Base-by-base conservation (phyloP, 805 yeast species). In the Yarrowia sp. region DNA sequence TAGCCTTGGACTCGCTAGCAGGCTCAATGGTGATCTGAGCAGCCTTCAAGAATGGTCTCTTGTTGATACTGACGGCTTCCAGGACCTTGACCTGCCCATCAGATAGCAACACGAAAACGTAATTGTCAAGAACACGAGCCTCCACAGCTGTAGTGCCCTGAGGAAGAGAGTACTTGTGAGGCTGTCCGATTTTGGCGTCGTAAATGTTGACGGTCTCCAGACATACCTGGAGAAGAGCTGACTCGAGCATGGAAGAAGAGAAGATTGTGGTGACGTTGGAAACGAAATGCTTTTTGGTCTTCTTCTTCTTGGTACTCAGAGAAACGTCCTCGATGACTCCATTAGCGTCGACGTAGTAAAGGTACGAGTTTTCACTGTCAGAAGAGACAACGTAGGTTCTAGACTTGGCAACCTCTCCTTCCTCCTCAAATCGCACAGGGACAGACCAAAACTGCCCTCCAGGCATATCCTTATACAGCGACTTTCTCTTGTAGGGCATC, bases 151-250 rank as follows among this genome's bases (percentile, higher is more conserved):
- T 38, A 7, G 55, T 61, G 2, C 66, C 66, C 24, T 42, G 53
- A n/a, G 66, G 66, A 15, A 61, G 46, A 10, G 33, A 44, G 65
- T 34, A 72, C 50, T 40, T 61, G 70, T 50, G 66, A 46, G 34
- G 68, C 71, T 20, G 73, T 70, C 66, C 67, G 19, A 44, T 56
- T 33, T 68, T 65, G 38, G 40, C 44, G 53, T 43, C 68, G 60
- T 30, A 65, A 38, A 61, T 70, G 69, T 44, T 72, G 71, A 53
- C 72, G 34, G 47, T 68, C 66, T n/a, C 49, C 43, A 12, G 53
- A 52, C 53, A 70, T 30, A 61, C 66, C 46, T 61, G 66, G 8
- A 61, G 66, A 8, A 61, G 55, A 0, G 55, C 53, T 2, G 43
- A 20, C 2, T 47, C 66, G 14, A 61, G 46, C 42, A 61, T 61